phyloP scores from a whole-genome alignment of 106 monocot species.

The Apostasia shenzhenica region DNA sequence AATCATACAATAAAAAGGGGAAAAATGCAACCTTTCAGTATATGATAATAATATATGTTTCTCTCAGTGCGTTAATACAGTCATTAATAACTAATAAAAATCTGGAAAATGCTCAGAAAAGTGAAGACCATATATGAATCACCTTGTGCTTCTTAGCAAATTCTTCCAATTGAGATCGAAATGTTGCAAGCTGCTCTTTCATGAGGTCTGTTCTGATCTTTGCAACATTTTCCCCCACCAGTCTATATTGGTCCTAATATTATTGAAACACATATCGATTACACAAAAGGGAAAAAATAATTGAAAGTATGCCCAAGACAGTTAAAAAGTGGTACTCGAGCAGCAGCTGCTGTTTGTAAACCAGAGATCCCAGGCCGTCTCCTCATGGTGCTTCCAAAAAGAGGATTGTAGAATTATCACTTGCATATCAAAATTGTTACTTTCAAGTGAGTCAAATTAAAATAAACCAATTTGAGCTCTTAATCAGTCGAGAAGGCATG shows the following conservation, averaged over 20 bases:
- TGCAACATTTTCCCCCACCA: slow-evolving; percentile 88
- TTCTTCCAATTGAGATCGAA: slow-evolving; percentile 85
- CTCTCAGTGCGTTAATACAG: no score
- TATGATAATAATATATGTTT: no score
- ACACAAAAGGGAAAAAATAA: background rate
- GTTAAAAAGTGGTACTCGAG: slow-evolving; percentile 45
- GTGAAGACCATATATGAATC: background rate
- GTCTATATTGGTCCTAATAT: slow-evolving; percentile 69
- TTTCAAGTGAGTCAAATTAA: no score
- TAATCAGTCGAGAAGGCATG: no score
- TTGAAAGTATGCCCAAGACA: background rate
- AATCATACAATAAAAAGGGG: no score
- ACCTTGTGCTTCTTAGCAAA: slow-evolving; percentile 98
- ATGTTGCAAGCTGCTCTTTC: slow-evolving; percentile 93
- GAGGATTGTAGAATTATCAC: no score
- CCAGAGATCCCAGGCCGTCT: slow-evolving; percentile 85
- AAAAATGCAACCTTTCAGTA: no score
- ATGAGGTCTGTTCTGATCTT: slow-evolving; percentile 83
- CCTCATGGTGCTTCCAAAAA: slow-evolving; percentile 47
- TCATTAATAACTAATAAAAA: no score
- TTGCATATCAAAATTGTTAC: no score
- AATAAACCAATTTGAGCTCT: no score
- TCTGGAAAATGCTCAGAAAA: no score
- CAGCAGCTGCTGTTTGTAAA: slow-evolving; percentile 67
- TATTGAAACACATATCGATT: background rate